Percentiles rank a stretch among this genome's conserved stretches.
Evolutionary conservation across 2,329 filamentous ascomycete genomes (phyloP).

Genomic region (Colletotrichum trifolii): DNA sequence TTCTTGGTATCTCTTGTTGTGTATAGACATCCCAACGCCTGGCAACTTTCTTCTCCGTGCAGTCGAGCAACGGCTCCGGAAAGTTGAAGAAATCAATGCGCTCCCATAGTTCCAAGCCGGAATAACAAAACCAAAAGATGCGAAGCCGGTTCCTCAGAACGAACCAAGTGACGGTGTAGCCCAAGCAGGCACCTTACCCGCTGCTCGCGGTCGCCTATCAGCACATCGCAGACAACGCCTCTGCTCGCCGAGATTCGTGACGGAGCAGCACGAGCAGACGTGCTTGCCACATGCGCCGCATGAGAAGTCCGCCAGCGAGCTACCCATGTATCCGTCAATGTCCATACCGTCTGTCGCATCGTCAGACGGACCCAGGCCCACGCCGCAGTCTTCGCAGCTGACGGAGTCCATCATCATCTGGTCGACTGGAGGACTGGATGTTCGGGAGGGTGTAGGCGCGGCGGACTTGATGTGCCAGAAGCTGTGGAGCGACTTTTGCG

Average conservation of each 20-base stretch:
- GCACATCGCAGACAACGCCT: constrained; percentile 65
- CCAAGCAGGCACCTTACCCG: constrained; percentile 37
- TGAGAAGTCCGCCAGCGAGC: constrained; percentile 41
- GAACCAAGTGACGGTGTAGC: constrained; percentile 7
- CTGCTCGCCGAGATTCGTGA: constrained; percentile 67
- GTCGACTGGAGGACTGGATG: constrained; percentile 61
- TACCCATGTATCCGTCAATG: constrained; percentile 45
- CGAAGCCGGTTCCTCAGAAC: neutral
- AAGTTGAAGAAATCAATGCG: neutral
- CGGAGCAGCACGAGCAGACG: constrained; percentile 69
- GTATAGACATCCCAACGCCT: too few relatives aligned
- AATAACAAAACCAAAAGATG: neutral
- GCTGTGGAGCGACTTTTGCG: constrained; percentile 66
- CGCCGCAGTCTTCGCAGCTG: constrained; percentile 67
- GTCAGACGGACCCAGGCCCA: constrained; percentile 38
- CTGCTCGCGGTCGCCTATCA: constrained; percentile 45
- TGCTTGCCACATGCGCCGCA: constrained; percentile 65
- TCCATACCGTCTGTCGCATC: constrained; percentile 49
- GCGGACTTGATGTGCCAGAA: constrained; percentile 68
- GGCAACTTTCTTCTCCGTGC: too few relatives aligned
- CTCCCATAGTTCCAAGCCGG: neutral
- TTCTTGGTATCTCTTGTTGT: too few relatives aligned
- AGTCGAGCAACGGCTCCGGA: neutral
- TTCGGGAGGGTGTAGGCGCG: constrained; percentile 43
- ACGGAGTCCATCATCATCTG: constrained; percentile 60